Conservation (phyloP, 345 rosid species). For the Citrus cavaleriei region DNA sequence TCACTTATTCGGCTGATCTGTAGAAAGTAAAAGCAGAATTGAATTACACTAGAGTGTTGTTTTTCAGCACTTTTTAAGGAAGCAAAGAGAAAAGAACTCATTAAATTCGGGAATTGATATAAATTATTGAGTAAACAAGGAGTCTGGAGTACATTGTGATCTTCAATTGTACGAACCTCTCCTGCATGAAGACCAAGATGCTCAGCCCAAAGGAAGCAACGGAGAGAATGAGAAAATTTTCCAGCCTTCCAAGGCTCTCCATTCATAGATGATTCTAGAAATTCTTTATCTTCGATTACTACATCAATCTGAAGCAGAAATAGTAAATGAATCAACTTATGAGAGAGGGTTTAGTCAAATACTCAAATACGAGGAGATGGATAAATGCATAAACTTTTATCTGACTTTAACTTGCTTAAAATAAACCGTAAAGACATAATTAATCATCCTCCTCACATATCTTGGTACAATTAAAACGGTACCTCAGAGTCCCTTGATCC, state of each 20-base stretch:
- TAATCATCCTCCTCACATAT: neutral
- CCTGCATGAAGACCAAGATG: slow-evolving; percentile 69
- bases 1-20: slow-evolving; percentile 61
- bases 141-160: neutral
- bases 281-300: slow-evolving; percentile 82
- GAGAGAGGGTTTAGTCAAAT: neutral
- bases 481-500: slow-evolving; percentile 99
- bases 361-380: neutral
- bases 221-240: slow-evolving; percentile 62
- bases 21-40: slow-evolving; percentile 2
- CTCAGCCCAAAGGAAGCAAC: slow-evolving; percentile 83
- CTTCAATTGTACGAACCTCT: slow-evolving; percentile 47
- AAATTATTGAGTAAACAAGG: neutral
- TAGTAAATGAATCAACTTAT: neutral
- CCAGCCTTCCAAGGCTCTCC: slow-evolving; percentile 88
- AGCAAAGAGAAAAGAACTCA: neutral
- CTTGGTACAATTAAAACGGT: slow-evolving; percentile 1
- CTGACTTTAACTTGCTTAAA: neutral
- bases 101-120: neutral
- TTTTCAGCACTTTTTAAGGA: neutral
- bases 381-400: neutral
- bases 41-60: neutral
- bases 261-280: slow-evolving; percentile 64
- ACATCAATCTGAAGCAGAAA: slow-evolving; percentile 64
- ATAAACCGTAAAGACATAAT: neutral